phyloP scores from a whole-genome alignment of 2,329 filamentous ascomycete genomes.

The Claviceps arundinis region DNA sequence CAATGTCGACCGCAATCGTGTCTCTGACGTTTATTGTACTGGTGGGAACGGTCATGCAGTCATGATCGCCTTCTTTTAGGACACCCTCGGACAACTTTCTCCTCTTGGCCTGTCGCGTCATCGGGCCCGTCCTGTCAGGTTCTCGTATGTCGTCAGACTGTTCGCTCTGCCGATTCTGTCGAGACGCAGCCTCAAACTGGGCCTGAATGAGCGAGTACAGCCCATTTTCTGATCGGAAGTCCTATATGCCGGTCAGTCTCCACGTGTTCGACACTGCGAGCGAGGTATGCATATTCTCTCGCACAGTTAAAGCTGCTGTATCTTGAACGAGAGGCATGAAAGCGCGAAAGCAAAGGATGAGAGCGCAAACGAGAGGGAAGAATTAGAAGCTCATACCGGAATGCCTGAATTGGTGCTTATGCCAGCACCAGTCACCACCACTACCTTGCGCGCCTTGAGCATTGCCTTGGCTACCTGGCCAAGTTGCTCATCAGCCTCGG shows the following conservation, averaged over 20 bases:
- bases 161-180: conserved; percentile 18
- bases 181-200: conserved; percentile 44
- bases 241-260: conserved; percentile 32
- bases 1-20: no score
- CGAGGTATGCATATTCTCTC: no score
- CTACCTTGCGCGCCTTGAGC: conserved; percentile 52
- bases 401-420: conserved; percentile 68
- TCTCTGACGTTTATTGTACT: not conserved
- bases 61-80: no score
- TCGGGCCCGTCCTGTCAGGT: conserved; percentile 9
- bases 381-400: conserved; percentile 35
- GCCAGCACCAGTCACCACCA: conserved; percentile 59
- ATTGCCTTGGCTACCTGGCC: conserved; percentile 52
- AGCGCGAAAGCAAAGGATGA: no score
- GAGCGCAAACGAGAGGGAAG: not conserved
- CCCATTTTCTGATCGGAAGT: conserved; percentile 60
- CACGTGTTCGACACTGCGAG: no score
- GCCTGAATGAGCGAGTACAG: conserved; percentile 60
- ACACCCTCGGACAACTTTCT: no score
- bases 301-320: no score
- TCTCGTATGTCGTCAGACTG: conserved; percentile 12
- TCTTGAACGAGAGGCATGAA: not conserved
- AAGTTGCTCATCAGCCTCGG: conserved; percentile 38
- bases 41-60: not conserved
- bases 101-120: conserved; percentile 18